phyloP scores from a whole-genome alignment of 2,329 filamentous ascomycete genomes.

The Ascochyta clinopodiicola region DNA sequence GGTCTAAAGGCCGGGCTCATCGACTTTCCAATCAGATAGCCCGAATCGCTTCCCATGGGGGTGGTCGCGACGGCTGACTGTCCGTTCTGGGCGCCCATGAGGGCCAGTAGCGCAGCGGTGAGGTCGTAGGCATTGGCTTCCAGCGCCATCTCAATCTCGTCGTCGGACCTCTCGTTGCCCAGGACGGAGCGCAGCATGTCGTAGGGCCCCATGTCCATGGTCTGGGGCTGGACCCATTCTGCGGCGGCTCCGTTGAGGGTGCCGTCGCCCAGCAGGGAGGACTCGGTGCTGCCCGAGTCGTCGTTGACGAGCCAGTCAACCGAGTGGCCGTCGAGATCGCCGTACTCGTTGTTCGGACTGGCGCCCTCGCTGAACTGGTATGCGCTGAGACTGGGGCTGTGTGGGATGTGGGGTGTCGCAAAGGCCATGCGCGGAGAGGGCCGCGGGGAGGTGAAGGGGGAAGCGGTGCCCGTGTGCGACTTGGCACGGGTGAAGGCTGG shows the following conservation, averaged over 20 bases:
- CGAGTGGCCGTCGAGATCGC: constrained; percentile 90
- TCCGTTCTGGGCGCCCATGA: constrained; percentile 76
- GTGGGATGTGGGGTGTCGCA: constrained; percentile 87
- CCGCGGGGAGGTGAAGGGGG: constrained; percentile 91
- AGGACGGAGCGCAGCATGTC: constrained; percentile 97
- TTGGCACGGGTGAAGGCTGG: constrained; percentile 78
- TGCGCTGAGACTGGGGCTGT: constrained; percentile 91
- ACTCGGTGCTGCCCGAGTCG: constrained; percentile 82
- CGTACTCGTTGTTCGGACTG: constrained; percentile 82
- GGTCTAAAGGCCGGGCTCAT: constrained; percentile 77
- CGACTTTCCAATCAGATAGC: constrained; percentile 85
- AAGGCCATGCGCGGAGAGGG: constrained; percentile 91
- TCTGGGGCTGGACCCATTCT: constrained; percentile 73
- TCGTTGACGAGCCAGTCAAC: constrained; percentile 95
- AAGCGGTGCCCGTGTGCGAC: constrained; percentile 70
- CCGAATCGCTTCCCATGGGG: constrained; percentile 61
- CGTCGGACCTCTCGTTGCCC: constrained; percentile 85
- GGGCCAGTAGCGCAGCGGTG: constrained; percentile 84
- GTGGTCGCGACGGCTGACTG: constrained; percentile 55
- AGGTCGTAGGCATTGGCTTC: constrained; percentile 91
- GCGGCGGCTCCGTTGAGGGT: constrained; percentile 80
- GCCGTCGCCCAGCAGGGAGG: constrained; percentile 71
- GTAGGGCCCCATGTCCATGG: constrained; percentile 94
- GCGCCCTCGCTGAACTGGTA: constrained; percentile 86
- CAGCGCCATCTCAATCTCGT: constrained; percentile 92